Evolutionary conservation across 2,329 filamentous ascomycete genomes (phyloP), one percentile per base, ranked within the genome.

Genomic region (Whalleya microplaca): DNA sequence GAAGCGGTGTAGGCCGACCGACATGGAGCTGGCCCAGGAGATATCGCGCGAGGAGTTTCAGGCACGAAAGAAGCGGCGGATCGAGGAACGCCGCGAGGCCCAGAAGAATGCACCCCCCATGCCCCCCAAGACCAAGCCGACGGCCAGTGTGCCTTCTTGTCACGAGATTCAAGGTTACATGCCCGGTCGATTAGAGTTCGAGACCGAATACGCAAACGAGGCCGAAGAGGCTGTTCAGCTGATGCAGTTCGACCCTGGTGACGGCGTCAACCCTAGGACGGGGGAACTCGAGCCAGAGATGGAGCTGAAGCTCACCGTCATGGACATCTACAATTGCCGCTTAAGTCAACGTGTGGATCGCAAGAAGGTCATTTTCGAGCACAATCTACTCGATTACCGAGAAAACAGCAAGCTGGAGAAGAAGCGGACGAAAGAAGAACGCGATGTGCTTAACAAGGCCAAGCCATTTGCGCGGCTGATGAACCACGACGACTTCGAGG

Each of bases 91-190:
- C 62, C 92, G 96, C 69, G 91, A 97, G 61, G 88, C 86, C 1
- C 89, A 91, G 42, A 96, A 95, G 74, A 90, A 89, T 59, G 90
- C 91, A 8, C 87, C 91, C 0, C 88, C 92, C 0, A 83, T 92
- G 40, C 90, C 91, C 21, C 92, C 94, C 1, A 96, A 97, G 75
- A 93, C 94, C 66, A 98, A 98, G 71, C 95, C 95, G 0, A 98
- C 94, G 0, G 93, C 93, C 8, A 96, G 91, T 78, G 92, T 97
- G 2, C 95, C 95, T 0, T 89, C 92, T 32, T 99, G 95, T 73
- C 95, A 99, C 78, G 95, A 99, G 75, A 95, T 99, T 40, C 92
- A 97, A 74, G 95, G 95, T 2, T 99, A 96, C 73, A 99, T 99
- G 95, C 95, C 95, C 2, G 95, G 95, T 44, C 92, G 95, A 41